Evolutionary conservation across 352 stramenopile species (phyloP).

Genomic region (Hyaloperonospora arabidopsidis): DNA sequence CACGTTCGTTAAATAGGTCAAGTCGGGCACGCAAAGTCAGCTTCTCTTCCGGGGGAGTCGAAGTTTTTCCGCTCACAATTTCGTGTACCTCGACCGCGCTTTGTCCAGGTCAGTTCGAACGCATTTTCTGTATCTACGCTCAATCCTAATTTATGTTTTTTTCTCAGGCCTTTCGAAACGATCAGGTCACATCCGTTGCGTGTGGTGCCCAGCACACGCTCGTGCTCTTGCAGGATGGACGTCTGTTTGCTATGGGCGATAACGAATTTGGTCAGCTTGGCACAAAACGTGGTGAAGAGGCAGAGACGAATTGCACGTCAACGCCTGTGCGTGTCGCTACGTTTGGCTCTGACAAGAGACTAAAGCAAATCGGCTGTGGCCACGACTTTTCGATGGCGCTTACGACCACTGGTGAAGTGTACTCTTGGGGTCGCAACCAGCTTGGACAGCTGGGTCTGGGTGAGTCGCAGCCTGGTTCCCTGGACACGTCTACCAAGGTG

Average conservation of each 20-base stretch:
- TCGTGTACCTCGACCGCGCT: slow-evolving; percentile 53
- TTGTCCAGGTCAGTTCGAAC: slow-evolving; percentile 41
- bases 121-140: not conserved
- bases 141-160: not conserved
- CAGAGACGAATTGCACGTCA: slow-evolving; percentile 32
- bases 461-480: slow-evolving; percentile 21
- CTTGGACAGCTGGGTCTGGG: slow-evolving; percentile 63
- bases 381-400: slow-evolving; percentile 64
- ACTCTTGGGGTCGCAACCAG: slow-evolving; percentile 66
- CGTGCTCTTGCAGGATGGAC: slow-evolving; percentile 49
- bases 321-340: slow-evolving; percentile 27
- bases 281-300: slow-evolving; percentile 22
- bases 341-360: slow-evolving; percentile 20
- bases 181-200: slow-evolving; percentile 44
- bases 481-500: slow-evolving; percentile 51
- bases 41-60: slow-evolving; percentile 40
- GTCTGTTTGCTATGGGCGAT: slow-evolving; percentile 62
- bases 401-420: slow-evolving; percentile 44
- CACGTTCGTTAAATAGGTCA: slow-evolving; percentile 31
- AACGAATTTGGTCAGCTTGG: slow-evolving; percentile 68
- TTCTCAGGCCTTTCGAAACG: slow-evolving; percentile 43
- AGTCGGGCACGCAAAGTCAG: slow-evolving; percentile 57
- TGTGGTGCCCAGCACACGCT: slow-evolving; percentile 70
- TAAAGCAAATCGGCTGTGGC: slow-evolving; percentile 47
- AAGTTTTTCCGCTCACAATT: slow-evolving; percentile 80